Conservation (phyloP, 2,329 filamentous ascomycete genomes). For the Xylogone sp. region DNA sequence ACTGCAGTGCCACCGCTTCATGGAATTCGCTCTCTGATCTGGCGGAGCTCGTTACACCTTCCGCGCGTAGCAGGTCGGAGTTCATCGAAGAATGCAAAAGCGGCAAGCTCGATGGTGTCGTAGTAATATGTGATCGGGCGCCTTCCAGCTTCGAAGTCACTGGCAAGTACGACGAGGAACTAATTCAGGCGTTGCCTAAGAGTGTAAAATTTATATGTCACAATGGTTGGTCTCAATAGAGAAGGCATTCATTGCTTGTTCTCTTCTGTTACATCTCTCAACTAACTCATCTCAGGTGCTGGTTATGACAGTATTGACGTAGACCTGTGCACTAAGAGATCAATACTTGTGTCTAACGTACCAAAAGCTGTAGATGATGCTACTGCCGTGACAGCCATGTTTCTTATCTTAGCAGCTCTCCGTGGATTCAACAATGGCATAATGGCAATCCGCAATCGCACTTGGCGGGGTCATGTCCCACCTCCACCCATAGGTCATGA, state of each 20-base stretch:
- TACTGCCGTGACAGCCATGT: constrained; percentile 74
- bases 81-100: constrained; percentile 54
- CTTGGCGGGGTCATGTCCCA: constrained; percentile 55
- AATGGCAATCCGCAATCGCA: constrained; percentile 43
- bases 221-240: constrained; percentile 13
- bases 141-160: constrained; percentile 46
- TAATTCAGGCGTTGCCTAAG: constrained; percentile 38
- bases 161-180: constrained; percentile 51
- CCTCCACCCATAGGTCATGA: constrained; percentile 47
- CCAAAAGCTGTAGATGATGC: constrained; percentile 73
- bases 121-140: constrained; percentile 49
- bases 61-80: constrained; percentile 44
- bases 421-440: constrained; percentile 57
- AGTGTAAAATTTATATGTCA: constrained; percentile 30
- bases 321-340: constrained; percentile 53
- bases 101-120: constrained; percentile 47
- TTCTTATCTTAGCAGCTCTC: constrained; percentile 72
- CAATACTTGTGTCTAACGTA: constrained; percentile 67
- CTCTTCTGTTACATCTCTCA: constrained; percentile 42
- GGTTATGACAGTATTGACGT: constrained; percentile 81
- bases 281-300: constrained; percentile 39
- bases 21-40: constrained; percentile 32
- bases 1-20: constrained; percentile 33
- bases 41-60: constrained; percentile 28
- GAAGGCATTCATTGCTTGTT: constrained; percentile 32